These are phyloP conservation scores for Colletotrichum sublineola DNA, from an alignment of 2,329 filamentous ascomycete genomes.

Conservation along the genomic window DNA sequence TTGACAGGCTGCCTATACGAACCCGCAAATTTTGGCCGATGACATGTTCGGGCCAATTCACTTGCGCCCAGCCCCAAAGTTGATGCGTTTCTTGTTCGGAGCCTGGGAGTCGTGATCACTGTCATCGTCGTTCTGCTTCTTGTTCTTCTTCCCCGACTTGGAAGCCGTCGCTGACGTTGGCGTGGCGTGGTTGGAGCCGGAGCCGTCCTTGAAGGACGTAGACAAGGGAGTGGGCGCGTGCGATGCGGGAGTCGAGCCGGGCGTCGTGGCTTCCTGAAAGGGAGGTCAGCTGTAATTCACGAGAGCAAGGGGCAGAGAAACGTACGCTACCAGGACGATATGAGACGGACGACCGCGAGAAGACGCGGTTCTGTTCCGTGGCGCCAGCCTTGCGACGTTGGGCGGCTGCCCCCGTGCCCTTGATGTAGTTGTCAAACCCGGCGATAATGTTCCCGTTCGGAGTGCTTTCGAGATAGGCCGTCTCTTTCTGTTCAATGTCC, in stretches of 20 bases:
- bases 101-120: constrained; percentile 70
- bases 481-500: constrained; percentile 85
- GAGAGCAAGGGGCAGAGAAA: neutral
- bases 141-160: constrained; percentile 62
- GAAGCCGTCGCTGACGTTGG: constrained; percentile 65
- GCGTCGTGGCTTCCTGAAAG: constrained; percentile 58
- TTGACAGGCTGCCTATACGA: neutral
- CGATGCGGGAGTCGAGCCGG: constrained; percentile 60
- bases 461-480: constrained; percentile 90
- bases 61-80: constrained; percentile 69
- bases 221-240: constrained; percentile 69
- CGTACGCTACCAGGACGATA: constrained; percentile 59
- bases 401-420: constrained; percentile 78
- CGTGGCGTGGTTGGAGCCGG: constrained; percentile 66
- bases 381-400: constrained; percentile 75
- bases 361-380: constrained; percentile 80
- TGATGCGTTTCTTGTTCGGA: constrained; percentile 68
- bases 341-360: constrained; percentile 75
- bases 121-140: constrained; percentile 64
- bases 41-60: constrained; percentile 43
- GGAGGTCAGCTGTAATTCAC: constrained; percentile 8
- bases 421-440: constrained; percentile 98
- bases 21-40: neutral
- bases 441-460: constrained; percentile 94
- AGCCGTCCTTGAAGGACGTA: constrained; percentile 63